A percentile compares a stretch with the other conserved stretches of the same genome.
phyloP scores from a whole-genome alignment of 306 rosid genomes.

The Fragaria iinumae region DNA sequence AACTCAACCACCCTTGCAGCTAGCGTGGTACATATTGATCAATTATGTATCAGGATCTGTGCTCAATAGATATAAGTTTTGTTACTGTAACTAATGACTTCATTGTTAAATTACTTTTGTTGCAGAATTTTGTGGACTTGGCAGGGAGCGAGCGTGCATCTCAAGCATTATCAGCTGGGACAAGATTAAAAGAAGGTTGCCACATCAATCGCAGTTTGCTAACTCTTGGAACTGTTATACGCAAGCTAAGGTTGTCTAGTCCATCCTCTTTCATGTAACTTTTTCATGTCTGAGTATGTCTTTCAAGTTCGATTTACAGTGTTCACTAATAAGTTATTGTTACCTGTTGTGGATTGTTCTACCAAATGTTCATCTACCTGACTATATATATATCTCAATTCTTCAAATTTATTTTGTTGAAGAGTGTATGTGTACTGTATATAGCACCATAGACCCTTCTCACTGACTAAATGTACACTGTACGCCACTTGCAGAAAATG shows the following conservation, averaged over 20 bases:
- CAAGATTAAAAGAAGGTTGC: slow-evolving; percentile 95
- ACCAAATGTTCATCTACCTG: neutral
- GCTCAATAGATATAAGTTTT: slow-evolving; percentile 9
- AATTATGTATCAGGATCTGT: slow-evolving; percentile 13
- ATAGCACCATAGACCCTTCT: neutral
- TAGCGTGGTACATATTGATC: slow-evolving; percentile 67
- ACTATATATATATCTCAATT: neutral
- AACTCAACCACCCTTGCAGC: slow-evolving; percentile 88
- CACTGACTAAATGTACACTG: neutral
- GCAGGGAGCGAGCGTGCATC: slow-evolving; percentile 99
- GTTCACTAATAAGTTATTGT: neutral
- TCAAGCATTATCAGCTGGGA: slow-evolving; percentile 88
- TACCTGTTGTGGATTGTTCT: neutral
- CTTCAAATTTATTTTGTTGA: neutral
- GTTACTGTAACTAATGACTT: neutral
- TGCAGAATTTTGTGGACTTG: slow-evolving; percentile 95
- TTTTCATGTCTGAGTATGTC: neutral
- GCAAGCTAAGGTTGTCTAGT: slow-evolving; percentile 81
- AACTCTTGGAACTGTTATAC: slow-evolving; percentile 90
- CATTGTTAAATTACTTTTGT: slow-evolving; percentile 20
- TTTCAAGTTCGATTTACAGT: neutral
- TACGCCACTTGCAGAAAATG: neutral
- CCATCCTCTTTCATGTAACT: slow-evolving; percentile 20
- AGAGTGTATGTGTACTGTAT: neutral
- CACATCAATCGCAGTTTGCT: slow-evolving; percentile 98